A percentile compares a stretch with the other conserved stretches of the same genome.
phyloP scores from a whole-genome alignment of 2,329 filamentous ascomycete genomes.

The Rhexocercosporidium sp. region DNA sequence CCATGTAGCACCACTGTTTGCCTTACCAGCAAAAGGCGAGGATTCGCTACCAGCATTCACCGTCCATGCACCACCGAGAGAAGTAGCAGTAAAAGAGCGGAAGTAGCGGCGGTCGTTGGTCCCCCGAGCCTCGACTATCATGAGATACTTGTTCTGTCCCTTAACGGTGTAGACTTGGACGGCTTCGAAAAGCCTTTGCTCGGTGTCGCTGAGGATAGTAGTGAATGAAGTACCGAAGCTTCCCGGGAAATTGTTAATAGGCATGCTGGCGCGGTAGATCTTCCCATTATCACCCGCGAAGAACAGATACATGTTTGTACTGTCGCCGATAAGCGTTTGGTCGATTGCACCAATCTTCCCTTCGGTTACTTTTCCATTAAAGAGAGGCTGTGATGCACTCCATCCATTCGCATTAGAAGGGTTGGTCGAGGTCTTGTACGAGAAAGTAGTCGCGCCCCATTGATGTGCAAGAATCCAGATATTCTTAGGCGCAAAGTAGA shows the following conservation, averaged over 20 bases:
- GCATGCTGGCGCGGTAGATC: slow-evolving; percentile 68
- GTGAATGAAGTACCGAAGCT: slow-evolving; percentile 59
- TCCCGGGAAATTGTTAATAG: slow-evolving; percentile 65
- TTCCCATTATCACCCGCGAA: slow-evolving; percentile 70
- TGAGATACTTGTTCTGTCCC: slow-evolving; percentile 62
- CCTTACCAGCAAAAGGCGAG: slow-evolving; percentile 69
- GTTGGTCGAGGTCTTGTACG: slow-evolving; percentile 63
- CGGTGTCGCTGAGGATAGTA: slow-evolving; percentile 57
- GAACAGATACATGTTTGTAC: slow-evolving; percentile 68
- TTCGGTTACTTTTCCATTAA: no score
- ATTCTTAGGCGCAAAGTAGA: slow-evolving; percentile 65
- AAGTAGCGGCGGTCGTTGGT: slow-evolving; percentile 65
- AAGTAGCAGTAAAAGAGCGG: slow-evolving; percentile 67
- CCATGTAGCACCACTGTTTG: slow-evolving; percentile 68
- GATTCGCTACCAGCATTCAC: slow-evolving; percentile 59
- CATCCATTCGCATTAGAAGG: slow-evolving; percentile 63
- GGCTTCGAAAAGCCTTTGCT: slow-evolving; percentile 66
- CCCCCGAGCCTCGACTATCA: slow-evolving; percentile 70
- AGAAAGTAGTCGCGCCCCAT: slow-evolving; percentile 65
- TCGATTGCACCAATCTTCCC: slow-evolving; percentile 68
- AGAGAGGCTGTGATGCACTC: slow-evolving; percentile 59
- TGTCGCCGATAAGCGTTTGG: slow-evolving; percentile 67
- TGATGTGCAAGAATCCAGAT: slow-evolving; percentile 71
- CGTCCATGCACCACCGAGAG: slow-evolving; percentile 62
- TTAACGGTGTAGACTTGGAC: slow-evolving; percentile 68